Evolutionary conservation across 495 filamentous ascomycete species (phyloP).

Genomic region (Neurospora tetrasperma): DNA sequence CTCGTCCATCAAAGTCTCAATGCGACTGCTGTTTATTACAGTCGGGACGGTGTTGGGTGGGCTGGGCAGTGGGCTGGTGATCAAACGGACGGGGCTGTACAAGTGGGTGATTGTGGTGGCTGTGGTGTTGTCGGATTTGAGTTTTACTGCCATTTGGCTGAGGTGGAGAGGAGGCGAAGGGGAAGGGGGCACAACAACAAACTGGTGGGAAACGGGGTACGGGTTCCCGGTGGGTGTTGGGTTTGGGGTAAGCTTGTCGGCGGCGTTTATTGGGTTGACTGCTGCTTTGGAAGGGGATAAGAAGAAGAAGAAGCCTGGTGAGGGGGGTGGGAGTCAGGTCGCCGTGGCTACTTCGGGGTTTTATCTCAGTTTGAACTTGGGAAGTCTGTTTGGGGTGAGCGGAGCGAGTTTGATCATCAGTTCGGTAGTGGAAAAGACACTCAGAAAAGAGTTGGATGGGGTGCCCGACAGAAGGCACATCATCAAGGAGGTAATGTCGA

Average conservation of each 20-base stretch:
- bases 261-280: conserved; percentile 10
- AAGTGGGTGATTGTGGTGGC: conserved; percentile 1
- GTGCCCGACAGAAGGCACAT: not conserved
- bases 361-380: conserved; percentile 9
- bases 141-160: conserved; percentile 6
- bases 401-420: conserved; percentile 1
- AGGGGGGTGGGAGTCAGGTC: not conserved
- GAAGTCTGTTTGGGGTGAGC: conserved; percentile 8
- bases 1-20: not conserved
- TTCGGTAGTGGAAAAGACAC: conserved; percentile 1
- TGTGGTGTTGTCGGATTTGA: not conserved
- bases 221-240: conserved; percentile 11
- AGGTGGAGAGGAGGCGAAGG: conserved; percentile 1
- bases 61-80: conserved; percentile 4
- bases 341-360: conserved; percentile 8
- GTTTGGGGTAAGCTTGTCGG: conserved; percentile 9
- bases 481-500: conserved; percentile 7
- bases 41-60: conserved; percentile 7
- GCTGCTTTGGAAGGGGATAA: not conserved
- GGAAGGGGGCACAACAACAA: not conserved
- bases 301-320: not conserved
- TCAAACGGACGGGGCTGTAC: conserved; percentile 9
- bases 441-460: not conserved
- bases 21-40: conserved; percentile 4
- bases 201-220: conserved; percentile 7